Percentiles rank a stretch among this genome's conserved stretches.
phyloP scores from a whole-genome alignment of 2,329 filamentous ascomycete genomes.

The Colletotrichum sp. region DNA sequence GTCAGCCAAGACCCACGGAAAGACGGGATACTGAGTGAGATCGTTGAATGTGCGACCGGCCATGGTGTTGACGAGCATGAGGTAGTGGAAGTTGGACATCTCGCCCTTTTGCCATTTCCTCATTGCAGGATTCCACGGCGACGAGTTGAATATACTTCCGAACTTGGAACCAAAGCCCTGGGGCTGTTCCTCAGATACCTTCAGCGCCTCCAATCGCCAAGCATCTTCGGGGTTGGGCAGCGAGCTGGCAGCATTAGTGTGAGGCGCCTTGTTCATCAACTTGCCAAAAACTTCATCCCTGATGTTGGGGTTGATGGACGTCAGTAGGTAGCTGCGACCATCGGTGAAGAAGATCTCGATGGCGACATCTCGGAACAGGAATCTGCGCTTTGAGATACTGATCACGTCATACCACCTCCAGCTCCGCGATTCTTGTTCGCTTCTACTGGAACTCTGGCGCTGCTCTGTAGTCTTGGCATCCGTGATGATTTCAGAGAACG shows the following conservation, averaged over 20 bases:
- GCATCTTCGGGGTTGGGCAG: slow-evolving; percentile 82
- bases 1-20: slow-evolving; percentile 95
- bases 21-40: slow-evolving; percentile 96
- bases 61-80: slow-evolving; percentile 98
- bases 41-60: slow-evolving; percentile 98
- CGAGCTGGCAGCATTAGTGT: slow-evolving; percentile 72
- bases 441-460: slow-evolving; percentile 58
- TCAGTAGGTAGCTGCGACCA: slow-evolving; percentile 91
- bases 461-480: slow-evolving; percentile 67
- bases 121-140: slow-evolving; percentile 81
- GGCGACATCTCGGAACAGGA: slow-evolving; percentile 92
- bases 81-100: slow-evolving; percentile 97
- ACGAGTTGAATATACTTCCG: slow-evolving; percentile 87
- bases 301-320: slow-evolving; percentile 73
- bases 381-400: slow-evolving; percentile 93
- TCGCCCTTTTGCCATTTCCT: slow-evolving; percentile 92
- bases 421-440: slow-evolving; percentile 81
- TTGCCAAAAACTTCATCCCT: slow-evolving; percentile 83
- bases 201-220: slow-evolving; percentile 89
- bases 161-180: slow-evolving; percentile 83
- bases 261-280: slow-evolving; percentile 79
- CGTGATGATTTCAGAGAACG: slow-evolving; percentile 92
- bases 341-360: slow-evolving; percentile 99
- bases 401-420: slow-evolving; percentile 97
- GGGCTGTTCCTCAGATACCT: slow-evolving; percentile 63